Evolutionary conservation across 1,284 basidiomycete species (phyloP).

Genomic region (Anthracocystis setariae): DNA sequence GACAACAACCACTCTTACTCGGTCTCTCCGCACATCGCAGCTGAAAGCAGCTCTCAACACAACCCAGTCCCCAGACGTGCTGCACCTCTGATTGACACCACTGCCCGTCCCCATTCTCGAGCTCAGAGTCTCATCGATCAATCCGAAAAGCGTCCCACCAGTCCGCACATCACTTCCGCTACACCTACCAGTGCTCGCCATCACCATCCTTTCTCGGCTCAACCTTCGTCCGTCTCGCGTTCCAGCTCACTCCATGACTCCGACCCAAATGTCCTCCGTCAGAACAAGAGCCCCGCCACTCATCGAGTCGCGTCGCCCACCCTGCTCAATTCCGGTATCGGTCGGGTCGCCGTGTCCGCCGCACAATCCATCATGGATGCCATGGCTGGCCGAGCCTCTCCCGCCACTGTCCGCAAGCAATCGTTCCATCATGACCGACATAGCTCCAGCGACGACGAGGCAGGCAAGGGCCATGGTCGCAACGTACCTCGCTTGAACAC

Average conservation of each 20-base stretch:
- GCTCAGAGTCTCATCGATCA: constrained; percentile 37
- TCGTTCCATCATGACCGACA: constrained; percentile 17
- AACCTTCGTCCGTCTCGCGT: constrained; percentile 15
- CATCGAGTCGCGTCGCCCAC: constrained; percentile 40
- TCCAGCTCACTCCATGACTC: constrained; percentile 31
- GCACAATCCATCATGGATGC: constrained; percentile 59
- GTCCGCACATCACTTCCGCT: constrained; percentile 53
- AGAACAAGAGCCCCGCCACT: constrained; percentile 14
- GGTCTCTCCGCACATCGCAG: constrained; percentile 35
- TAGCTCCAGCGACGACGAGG: constrained; percentile 53
- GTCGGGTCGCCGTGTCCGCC: constrained; percentile 49
- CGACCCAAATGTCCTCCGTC: constrained; percentile 17
- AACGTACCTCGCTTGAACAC: constrained; percentile 48
- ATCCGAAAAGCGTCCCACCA: constrained; percentile 48
- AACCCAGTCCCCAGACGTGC: constrained; percentile 18
- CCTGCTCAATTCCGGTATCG: constrained; percentile 41
- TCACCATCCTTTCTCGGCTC: constrained; percentile 18
- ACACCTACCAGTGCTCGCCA: constrained; percentile 48
- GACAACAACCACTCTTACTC: constrained; percentile 38
- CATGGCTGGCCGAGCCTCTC: constrained; percentile 51
- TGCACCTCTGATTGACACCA: constrained; percentile 41
- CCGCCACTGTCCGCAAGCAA: constrained; percentile 21
- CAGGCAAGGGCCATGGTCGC: constrained; percentile 55
- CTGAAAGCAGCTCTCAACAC: constrained; percentile 17
- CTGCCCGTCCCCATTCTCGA: constrained; percentile 23